Evolutionary conservation across 192 early-diverging fungal species (phyloP), one percentile per base, ranked within the genome.

Genomic region (Coemansia guatemalensis): DNA sequence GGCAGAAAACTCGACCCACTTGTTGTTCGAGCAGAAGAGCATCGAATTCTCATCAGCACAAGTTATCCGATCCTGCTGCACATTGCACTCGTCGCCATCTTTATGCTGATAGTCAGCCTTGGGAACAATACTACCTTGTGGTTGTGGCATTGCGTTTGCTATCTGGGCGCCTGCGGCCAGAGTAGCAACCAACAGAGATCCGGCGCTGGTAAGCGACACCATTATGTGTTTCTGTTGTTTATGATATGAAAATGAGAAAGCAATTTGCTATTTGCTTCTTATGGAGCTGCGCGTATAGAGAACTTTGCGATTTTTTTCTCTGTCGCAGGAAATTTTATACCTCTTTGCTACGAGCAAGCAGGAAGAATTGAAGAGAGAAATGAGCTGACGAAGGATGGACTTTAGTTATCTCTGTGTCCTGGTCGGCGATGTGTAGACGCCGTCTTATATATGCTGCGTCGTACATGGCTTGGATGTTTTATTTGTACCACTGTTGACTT

Each of bases 21-120:
- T 26, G 49, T 68, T 64, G 51, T 73, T 21, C 32, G 30, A 59
- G 56, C 75, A 78, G 21, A 78, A 50, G n/a, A 78, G 24, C n/a
- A 78, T 18, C 11, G 66, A 50, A 5, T 11, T 56, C 7, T 62
- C 65, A 39, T 53, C 55, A 26, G 60, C 75, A 39, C 75, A 78
- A 4, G 32, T 39, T 12, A 65, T 65, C 14, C 70, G 70, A 29
- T 73, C 69, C 18, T 44, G 58, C 3, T 39, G 27, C 0, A 55
- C 44, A 35, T 73, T 56, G 32, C 75, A 78, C 4, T 24, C 12
- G 20, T 30, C 69, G 51, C 75, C 70, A 20, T 32, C 53, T 29
- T 41, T 50, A 29, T 53, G 57, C 8, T 47, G 17, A 18, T n/a
- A 48, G 24, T 44, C 52, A 8, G 60, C 39, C 35, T 32, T 73